These are phyloP conservation scores for Nakazawaea sp. DNA, from an alignment of 805 yeast genomes.

Conservation along the genomic window DNA sequence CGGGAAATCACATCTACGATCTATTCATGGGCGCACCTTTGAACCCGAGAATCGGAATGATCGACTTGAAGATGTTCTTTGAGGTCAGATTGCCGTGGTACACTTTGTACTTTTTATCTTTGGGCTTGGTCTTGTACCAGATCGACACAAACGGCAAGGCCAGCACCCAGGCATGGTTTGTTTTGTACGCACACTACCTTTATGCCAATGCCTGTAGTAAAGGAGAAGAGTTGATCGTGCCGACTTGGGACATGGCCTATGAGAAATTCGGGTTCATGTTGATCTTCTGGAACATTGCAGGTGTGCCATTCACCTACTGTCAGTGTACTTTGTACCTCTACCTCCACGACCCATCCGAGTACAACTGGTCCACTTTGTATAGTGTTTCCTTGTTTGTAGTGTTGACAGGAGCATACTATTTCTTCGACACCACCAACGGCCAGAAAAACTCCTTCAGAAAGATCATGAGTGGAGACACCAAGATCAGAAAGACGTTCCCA, in stretches of 20 bases:
- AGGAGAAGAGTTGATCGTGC: conserved; percentile 96
- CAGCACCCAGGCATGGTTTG: conserved; percentile 65
- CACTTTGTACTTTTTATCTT: conserved; percentile 69
- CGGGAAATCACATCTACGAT: conserved; percentile 87
- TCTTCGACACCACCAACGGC: conserved; percentile 92
- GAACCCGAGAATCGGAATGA: conserved; percentile 89
- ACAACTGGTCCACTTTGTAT: conserved; percentile 62
- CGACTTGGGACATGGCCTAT: conserved; percentile 99
- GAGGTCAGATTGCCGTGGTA: conserved; percentile 98
- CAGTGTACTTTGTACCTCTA: conserved; percentile 83
- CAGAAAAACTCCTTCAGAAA: conserved; percentile 93
- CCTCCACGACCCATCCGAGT: conserved; percentile 79
- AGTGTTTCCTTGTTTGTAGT: conserved; percentile 47
- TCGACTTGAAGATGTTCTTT: conserved; percentile 94
- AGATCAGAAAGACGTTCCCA: conserved; percentile 85
- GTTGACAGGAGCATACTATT: conserved; percentile 70
- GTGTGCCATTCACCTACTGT: conserved; percentile 97
- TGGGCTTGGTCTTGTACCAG: conserved; percentile 74
- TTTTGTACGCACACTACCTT: conserved; percentile 82
- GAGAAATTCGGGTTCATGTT: conserved; percentile 99
- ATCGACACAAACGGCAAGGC: conserved; percentile 75
- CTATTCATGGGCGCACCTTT: conserved; percentile 96
- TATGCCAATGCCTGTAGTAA: conserved; percentile 96
- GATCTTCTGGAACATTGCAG: conserved; percentile 97
- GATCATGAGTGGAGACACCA: conserved; percentile 69